These are phyloP conservation scores for Schrenkiella parvula DNA, from an alignment of 345 rosid species.

Conservation along the genomic window DNA sequence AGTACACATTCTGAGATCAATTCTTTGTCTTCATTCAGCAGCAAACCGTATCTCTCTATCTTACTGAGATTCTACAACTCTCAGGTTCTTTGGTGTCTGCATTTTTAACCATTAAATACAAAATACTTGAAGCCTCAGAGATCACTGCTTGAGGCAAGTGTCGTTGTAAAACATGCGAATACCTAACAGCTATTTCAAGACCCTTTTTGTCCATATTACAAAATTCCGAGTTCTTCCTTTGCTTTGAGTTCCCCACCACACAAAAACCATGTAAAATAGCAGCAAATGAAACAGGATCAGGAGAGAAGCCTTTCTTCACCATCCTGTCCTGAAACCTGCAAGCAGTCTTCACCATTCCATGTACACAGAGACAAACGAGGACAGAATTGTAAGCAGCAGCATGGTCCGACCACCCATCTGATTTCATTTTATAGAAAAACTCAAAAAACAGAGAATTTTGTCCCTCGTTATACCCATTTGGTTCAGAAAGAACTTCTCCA, in stretches of 20 bases:
- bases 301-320: conserved; percentile 54
- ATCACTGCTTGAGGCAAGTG: conserved; percentile 39
- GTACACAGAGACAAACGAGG: conserved; percentile 56
- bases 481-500: conserved; percentile 7
- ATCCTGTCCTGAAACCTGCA: conserved; percentile 45
- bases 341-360: conserved; percentile 66
- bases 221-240: conserved; percentile 44
- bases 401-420: conserved; percentile 51
- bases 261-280: conserved; percentile 65
- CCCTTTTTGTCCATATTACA: conserved; percentile 43
- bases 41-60: conserved; percentile 13
- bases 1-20: conserved; percentile 9
- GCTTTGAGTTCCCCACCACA: conserved; percentile 51
- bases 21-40: conserved; percentile 9
- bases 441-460: conserved; percentile 44
- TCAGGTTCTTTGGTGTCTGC: conserved; percentile 27
- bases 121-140: conserved; percentile 47
- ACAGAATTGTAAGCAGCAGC: conserved; percentile 64
- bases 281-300: conserved; percentile 55
- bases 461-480: conserved; percentile 23
- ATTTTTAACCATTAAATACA: conserved; percentile 39
- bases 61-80: conserved; percentile 14
- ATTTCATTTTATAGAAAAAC: conserved; percentile 49
- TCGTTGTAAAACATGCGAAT: conserved; percentile 38
- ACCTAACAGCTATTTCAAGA: conserved; percentile 48